phyloP scores from a whole-genome alignment of 2,329 filamentous ascomycete genomes.

The Pseudogymnoascus sp. region DNA sequence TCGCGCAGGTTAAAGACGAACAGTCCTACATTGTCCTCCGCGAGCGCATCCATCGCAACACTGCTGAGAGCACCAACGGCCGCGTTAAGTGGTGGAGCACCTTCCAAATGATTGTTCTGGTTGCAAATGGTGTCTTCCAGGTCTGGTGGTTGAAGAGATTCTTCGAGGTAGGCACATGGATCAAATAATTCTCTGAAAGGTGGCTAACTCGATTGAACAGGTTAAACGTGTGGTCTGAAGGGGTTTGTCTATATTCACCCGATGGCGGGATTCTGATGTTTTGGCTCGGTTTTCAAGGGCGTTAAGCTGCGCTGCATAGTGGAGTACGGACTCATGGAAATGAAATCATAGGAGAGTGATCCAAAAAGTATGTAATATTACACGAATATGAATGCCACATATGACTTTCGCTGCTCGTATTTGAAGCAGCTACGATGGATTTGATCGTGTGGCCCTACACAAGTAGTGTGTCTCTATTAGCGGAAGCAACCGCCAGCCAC shows the following conservation, averaged over 20 bases:
- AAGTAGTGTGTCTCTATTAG: neutral
- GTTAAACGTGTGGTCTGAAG: constrained; percentile 9
- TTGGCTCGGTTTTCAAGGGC: constrained; percentile 5
- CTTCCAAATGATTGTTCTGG: constrained; percentile 83
- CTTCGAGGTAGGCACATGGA: constrained; percentile 64
- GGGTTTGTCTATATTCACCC: constrained; percentile 4
- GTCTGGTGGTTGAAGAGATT: constrained; percentile 99
- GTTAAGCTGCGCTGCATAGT: constrained; percentile 9
- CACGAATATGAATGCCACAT: constrained; percentile 11
- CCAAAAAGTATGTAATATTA: constrained; percentile 8
- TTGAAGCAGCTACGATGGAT: neutral
- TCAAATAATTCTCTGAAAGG: neutral
- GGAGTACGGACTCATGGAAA: constrained; percentile 10
- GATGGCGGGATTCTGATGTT: constrained; percentile 2
- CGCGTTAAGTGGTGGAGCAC: constrained; percentile 99
- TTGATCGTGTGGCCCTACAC: neutral
- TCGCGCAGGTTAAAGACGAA: constrained; percentile 93
- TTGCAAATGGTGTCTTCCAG: constrained; percentile 93
- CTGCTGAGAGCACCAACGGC: constrained; percentile 94
- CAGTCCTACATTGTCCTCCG: constrained; percentile 94
- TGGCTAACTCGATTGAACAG: neutral
- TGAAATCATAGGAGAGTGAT: constrained; percentile 8
- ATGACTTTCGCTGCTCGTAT: neutral
- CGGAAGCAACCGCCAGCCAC: neutral
- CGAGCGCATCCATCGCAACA: constrained; percentile 95